Evolutionary conservation across 805 yeast species (phyloP).

Genomic region (Saturnispora bothae): DNA sequence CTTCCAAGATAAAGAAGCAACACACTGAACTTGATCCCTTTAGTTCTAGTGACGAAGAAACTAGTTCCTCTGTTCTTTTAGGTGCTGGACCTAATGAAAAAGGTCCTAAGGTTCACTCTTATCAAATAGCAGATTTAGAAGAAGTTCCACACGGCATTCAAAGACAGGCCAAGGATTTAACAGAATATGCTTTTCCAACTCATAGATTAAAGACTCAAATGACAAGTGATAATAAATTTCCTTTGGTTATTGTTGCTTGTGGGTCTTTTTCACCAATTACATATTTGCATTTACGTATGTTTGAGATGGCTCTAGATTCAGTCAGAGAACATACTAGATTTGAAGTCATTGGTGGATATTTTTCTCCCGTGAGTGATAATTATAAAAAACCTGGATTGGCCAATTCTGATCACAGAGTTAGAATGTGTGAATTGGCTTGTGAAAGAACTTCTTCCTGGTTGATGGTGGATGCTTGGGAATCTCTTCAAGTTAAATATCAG

Average conservation of each 20-base stretch:
- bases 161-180: slow-evolving; percentile 69
- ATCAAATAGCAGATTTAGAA: slow-evolving; percentile 85
- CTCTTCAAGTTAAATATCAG: slow-evolving; percentile 80
- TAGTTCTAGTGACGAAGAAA: slow-evolving; percentile 38
- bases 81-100: slow-evolving; percentile 15
- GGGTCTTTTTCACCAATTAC: slow-evolving; percentile 96
- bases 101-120: slow-evolving; percentile 36
- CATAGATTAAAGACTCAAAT: slow-evolving; percentile 70
- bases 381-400: slow-evolving; percentile 92
- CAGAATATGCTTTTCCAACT: slow-evolving; percentile 71
- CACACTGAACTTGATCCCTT: slow-evolving; percentile 51
- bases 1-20: slow-evolving; percentile 29
- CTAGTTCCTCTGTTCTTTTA: neutral
- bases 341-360: slow-evolving; percentile 94
- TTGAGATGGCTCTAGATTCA: slow-evolving; percentile 96
- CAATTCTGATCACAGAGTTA: slow-evolving; percentile 75
- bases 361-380: slow-evolving; percentile 88
- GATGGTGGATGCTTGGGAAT: slow-evolving; percentile 99
- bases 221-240: slow-evolving; percentile 67
- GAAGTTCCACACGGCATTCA: slow-evolving; percentile 93
- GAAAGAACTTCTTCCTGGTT: slow-evolving; percentile 95
- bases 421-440: slow-evolving; percentile 98
- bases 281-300: slow-evolving; percentile 90
- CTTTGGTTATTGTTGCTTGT: slow-evolving; percentile 92
- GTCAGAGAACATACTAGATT: slow-evolving; percentile 85